Percentiles rank a stretch among this genome's conserved stretches.
These are phyloP conservation scores for Leccinum disarticulatum DNA, from an alignment of 768 basidiomycete genomes.

Conservation along the genomic window DNA sequence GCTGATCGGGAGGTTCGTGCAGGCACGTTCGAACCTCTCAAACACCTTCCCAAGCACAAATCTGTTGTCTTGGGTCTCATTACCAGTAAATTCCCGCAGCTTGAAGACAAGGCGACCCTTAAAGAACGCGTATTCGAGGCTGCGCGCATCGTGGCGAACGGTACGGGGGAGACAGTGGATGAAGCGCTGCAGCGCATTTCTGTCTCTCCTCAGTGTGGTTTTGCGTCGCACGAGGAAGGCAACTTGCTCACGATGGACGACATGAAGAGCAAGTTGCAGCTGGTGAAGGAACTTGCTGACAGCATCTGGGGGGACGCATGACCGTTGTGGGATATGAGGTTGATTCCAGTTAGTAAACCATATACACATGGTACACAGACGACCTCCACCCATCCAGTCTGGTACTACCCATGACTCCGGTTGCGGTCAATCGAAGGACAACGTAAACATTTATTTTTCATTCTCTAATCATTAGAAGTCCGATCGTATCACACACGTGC, in stretches of 20 bases:
- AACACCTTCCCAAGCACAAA: not conserved
- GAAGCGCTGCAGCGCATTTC: not conserved
- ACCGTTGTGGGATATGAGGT: not conserved
- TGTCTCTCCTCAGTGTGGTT: not conserved
- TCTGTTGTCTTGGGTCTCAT: not conserved
- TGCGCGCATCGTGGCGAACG: not conserved
- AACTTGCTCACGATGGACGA: not conserved
- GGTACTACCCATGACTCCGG: too few relatives aligned
- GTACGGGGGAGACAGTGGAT: not conserved
- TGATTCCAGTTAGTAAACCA: not conserved
- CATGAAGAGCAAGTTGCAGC: not conserved
- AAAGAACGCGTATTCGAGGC: not conserved
- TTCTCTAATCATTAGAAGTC: too few relatives aligned
- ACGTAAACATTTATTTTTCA: too few relatives aligned
- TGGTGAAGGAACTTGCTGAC: not conserved
- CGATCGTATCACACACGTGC: too few relatives aligned
- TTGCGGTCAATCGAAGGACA: too few relatives aligned
- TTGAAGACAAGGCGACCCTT: not conserved
- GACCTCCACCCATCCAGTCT: not conserved
- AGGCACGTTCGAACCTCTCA: not conserved
- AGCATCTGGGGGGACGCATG: not conserved
- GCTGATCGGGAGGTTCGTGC: not conserved
- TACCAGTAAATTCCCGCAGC: not conserved
- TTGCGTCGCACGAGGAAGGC: not conserved
- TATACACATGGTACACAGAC: not conserved